Conservation (phyloP, 2,329 filamentous ascomycete species). For the Lachnellula arida region DNA sequence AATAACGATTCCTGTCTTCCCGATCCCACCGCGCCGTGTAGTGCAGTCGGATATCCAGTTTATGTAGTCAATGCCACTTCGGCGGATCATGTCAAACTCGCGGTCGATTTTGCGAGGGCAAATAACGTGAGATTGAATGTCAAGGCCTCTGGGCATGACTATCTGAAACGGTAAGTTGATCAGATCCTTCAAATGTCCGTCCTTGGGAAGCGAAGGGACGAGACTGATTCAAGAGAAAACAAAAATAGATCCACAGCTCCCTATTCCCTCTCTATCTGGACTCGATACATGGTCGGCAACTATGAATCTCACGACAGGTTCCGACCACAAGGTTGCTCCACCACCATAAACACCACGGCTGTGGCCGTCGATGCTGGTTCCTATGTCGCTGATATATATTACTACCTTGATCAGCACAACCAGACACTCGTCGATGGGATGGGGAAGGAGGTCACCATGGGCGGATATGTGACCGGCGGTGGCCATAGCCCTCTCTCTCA, state of each 20-base stretch:
- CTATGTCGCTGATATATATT: conserved; percentile 1
- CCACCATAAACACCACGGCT: conserved; percentile 1
- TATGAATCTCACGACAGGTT: conserved; percentile 2
- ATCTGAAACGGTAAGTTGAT: conserved; percentile 3
- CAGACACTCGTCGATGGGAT: conserved; percentile 2
- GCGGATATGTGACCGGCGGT: conserved; percentile 10
- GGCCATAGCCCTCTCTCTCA: conserved; percentile 11
- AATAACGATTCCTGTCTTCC: conserved; percentile 35
- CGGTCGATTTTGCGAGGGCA: conserved; percentile 24
- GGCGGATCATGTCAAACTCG: conserved; percentile 25
- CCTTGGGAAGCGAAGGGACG: background rate
- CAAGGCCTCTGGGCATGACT: conserved; percentile 11
- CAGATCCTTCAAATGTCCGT: background rate
- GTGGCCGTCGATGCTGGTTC: conserved; percentile 7
- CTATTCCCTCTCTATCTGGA: conserved; percentile 18
- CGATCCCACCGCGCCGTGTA: conserved; percentile 22
- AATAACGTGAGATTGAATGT: conserved; percentile 12
- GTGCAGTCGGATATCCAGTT: conserved; percentile 23
- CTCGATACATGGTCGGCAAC: conserved; percentile 2
- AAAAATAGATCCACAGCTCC: background rate
- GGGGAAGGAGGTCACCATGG: conserved; percentile 3
- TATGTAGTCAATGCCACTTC: conserved; percentile 34
- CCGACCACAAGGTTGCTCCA: background rate
- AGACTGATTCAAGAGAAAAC: background rate
- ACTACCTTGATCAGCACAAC: background rate